Conservation (phyloP, 768 basidiomycete species). For the Asterophora parasitica region DNA sequence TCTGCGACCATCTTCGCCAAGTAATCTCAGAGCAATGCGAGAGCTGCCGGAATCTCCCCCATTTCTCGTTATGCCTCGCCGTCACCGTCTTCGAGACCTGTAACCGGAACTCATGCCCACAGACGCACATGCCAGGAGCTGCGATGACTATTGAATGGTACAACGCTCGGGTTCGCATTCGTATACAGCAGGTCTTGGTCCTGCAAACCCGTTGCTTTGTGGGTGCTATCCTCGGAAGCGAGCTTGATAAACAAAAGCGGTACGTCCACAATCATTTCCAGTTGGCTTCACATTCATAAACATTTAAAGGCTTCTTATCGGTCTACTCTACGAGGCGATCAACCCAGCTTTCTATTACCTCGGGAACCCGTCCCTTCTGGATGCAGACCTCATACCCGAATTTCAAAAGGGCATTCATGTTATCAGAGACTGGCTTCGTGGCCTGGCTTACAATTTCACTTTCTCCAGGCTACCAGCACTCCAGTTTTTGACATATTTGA, state of each 20-base stretch:
- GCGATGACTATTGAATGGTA: constrained; percentile 29
- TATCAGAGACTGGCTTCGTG: constrained; percentile 42
- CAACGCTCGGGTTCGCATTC: constrained; percentile 36
- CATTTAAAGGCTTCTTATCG: constrained; percentile 38
- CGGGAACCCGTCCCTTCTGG: constrained; percentile 37
- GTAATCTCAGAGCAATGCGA: constrained; percentile 29
- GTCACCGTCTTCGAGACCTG: constrained; percentile 30
- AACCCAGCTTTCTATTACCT: constrained; percentile 43
- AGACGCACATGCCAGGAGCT: constrained; percentile 28
- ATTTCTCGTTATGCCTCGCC: constrained; percentile 37
- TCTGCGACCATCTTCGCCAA: constrained; percentile 24
- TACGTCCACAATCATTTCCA: constrained; percentile 2
- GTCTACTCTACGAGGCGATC: constrained; percentile 42
- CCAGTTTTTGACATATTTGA: constrained; percentile 36
- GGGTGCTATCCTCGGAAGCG: constrained; percentile 3
- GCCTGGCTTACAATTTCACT: constrained; percentile 30
- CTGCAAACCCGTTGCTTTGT: constrained; percentile 28
- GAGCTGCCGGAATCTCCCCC: constrained; percentile 22
- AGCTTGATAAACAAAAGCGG: constrained; percentile 18
- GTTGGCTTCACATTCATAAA: neutral
- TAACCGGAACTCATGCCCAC: constrained; percentile 25
- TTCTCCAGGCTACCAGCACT: constrained; percentile 18
- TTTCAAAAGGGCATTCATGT: constrained; percentile 29
- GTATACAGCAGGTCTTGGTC: constrained; percentile 47
- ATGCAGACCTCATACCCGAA: constrained; percentile 34